Conservation (phyloP, 768 basidiomycete genomes). For the Rhodotorula sphaerocarpa region DNA sequence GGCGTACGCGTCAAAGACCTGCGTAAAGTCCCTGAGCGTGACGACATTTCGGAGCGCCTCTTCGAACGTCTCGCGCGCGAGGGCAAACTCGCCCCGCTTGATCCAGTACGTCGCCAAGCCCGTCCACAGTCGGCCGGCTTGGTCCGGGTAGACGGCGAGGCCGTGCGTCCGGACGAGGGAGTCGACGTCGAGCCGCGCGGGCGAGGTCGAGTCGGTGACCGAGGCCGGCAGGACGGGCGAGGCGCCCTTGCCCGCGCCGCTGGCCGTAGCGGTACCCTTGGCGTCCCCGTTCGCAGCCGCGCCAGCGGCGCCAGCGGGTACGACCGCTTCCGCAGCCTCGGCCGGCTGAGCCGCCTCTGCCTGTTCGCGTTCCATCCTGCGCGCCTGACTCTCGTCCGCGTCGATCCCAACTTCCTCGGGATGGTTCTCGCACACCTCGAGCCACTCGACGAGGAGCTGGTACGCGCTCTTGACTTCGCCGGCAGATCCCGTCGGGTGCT, state of each 20-base stretch:
- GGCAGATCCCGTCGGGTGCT: slow-evolving; percentile 56
- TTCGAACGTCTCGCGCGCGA: slow-evolving; percentile 60
- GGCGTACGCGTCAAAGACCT: slow-evolving; percentile 92
- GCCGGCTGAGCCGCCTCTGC: background rate
- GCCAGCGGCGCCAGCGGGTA: slow-evolving; percentile 40
- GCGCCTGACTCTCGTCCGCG: slow-evolving; percentile 60
- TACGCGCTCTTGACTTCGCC: slow-evolving; percentile 91
- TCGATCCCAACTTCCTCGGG: slow-evolving; percentile 88
- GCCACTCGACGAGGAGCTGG: slow-evolving; percentile 82
- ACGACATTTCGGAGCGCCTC: slow-evolving; percentile 71
- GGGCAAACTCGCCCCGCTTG: slow-evolving; percentile 86
- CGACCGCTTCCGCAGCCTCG: slow-evolving; percentile 10
- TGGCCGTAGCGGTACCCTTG: slow-evolving; percentile 43
- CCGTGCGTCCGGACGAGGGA: slow-evolving; percentile 76
- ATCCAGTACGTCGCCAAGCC: slow-evolving; percentile 98
- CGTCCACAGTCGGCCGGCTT: slow-evolving; percentile 91
- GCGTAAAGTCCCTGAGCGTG: slow-evolving; percentile 92
- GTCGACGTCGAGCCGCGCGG: slow-evolving; percentile 73
- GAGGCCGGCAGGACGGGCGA: slow-evolving; percentile 48
- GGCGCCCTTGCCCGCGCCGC: too few relatives aligned
- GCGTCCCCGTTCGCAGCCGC: background rate
- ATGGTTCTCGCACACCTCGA: slow-evolving; percentile 80
- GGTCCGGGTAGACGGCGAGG: slow-evolving; percentile 82
- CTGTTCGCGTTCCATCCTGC: slow-evolving; percentile 45
- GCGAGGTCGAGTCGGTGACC: slow-evolving; percentile 59